Evolutionary conservation across 2,329 filamentous ascomycete genomes (phyloP).

Genomic region (Cephalotrichum gorgonifer): DNA sequence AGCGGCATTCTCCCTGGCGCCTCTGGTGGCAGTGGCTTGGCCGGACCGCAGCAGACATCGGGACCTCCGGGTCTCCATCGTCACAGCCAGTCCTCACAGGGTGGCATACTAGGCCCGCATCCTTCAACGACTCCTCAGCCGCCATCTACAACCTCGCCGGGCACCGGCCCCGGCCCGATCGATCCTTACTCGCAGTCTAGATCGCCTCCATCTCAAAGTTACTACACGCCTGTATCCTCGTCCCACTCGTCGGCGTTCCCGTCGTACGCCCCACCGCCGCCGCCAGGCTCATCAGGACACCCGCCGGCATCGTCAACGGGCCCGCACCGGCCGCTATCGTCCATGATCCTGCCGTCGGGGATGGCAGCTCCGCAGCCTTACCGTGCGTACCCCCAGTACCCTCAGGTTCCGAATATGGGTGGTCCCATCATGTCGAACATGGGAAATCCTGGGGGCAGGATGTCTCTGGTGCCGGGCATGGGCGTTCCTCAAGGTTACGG

Average conservation of each 20-base stretch:
- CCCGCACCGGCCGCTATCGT: slow-evolving; percentile 18
- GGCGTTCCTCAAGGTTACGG: slow-evolving; percentile 29
- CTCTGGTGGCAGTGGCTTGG: not conserved
- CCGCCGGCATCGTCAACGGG: slow-evolving; percentile 17
- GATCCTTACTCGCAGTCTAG: slow-evolving; percentile 9
- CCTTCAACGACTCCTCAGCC: slow-evolving; percentile 15
- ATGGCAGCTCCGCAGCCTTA: slow-evolving; percentile 43
- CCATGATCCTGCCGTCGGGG: slow-evolving; percentile 8
- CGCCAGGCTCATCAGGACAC: slow-evolving; percentile 1
- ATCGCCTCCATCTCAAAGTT: slow-evolving; percentile 5
- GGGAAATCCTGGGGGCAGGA: slow-evolving; percentile 59
- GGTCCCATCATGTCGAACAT: slow-evolving; percentile 71
- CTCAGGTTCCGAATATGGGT: slow-evolving; percentile 8
- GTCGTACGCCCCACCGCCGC: slow-evolving; percentile 4
- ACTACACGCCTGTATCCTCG: slow-evolving; percentile 7
- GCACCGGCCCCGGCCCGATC: slow-evolving; percentile 1
- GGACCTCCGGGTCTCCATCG: not conserved
- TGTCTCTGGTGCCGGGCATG: slow-evolving; percentile 53
- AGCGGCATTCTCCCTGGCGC: slow-evolving; percentile 11
- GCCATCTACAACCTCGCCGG: slow-evolving; percentile 1
- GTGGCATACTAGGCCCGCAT: slow-evolving; percentile 37
- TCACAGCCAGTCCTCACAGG: slow-evolving; percentile 12
- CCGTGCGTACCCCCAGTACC: slow-evolving; percentile 28
- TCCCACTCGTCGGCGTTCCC: not conserved
- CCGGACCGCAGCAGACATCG: not conserved